A percentile compares a stretch with the other conserved stretches of the same genome.
Conservation (phyloP, 2,329 filamentous ascomycete genomes). For the Monilinia laxa region DNA sequence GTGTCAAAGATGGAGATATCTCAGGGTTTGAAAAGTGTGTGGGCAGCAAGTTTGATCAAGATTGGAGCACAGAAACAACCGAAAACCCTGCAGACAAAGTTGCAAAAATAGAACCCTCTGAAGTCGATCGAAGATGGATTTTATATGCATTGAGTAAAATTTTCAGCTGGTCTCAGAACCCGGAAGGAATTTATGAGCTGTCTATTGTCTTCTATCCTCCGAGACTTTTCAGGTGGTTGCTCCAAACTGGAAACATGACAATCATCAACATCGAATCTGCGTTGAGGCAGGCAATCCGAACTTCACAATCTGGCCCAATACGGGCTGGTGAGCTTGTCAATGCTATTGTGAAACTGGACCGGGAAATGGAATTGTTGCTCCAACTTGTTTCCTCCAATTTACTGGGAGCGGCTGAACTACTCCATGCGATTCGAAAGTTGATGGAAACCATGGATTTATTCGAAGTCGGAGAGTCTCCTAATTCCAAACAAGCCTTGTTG, state of each 20-base stretch:
- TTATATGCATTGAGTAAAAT: conserved; percentile 52
- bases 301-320: conserved; percentile 41
- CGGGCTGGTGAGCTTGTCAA: conserved; percentile 61
- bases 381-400: conserved; percentile 65
- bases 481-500: conserved; percentile 33
- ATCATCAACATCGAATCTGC: conserved; percentile 58
- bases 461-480: conserved; percentile 30
- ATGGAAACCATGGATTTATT: conserved; percentile 67
- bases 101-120: conserved; percentile 47
- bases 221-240: conserved; percentile 57
- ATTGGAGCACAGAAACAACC: conserved; percentile 25
- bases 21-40: conserved; percentile 45
- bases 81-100: conserved; percentile 26
- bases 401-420: conserved; percentile 64
- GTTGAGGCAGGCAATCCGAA: conserved; percentile 51
- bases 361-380: conserved; percentile 64
- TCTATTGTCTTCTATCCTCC: conserved; percentile 48
- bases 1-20: conserved; percentile 41
- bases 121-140: conserved; percentile 65
- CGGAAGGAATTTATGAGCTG: conserved; percentile 34
- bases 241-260: conserved; percentile 60
- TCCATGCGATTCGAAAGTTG: conserved; percentile 63
- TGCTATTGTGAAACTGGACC: conserved; percentile 64
- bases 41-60: conserved; percentile 40
- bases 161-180: conserved; percentile 41